phyloP scores from a whole-genome alignment of 345 rosid genomes.

The Populus ilicifolia region DNA sequence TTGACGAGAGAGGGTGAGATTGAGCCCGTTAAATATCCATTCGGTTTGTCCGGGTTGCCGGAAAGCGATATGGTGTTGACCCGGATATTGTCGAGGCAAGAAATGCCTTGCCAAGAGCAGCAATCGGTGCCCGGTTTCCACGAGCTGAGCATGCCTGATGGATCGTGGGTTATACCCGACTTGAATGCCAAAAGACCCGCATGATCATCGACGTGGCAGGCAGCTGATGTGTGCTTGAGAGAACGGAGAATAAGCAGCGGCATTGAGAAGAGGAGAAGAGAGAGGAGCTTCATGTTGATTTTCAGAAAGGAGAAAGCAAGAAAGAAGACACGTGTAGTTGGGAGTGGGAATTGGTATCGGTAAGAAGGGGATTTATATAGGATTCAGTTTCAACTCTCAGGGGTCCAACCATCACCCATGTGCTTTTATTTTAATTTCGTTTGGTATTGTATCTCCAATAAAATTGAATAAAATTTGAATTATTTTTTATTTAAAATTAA shows the following conservation, averaged over 20 bases:
- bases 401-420: neutral
- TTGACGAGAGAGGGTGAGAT: constrained; percentile 56
- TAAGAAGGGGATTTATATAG: neutral
- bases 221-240: constrained; percentile 29
- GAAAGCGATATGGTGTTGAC: constrained; percentile 37
- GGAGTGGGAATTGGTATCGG: neutral
- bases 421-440: too few relatives aligned
- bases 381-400: neutral
- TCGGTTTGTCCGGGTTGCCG: constrained; percentile 37
- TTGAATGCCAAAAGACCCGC: constrained; percentile 69
- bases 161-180: constrained; percentile 62
- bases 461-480: too few relatives aligned
- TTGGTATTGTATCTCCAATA: too few relatives aligned
- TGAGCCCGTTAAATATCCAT: constrained; percentile 49
- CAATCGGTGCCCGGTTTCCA: constrained; percentile 80
- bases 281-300: constrained; percentile 11
- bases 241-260: constrained; percentile 10
- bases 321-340: too few relatives aligned
- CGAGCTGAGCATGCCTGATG: constrained; percentile 51
- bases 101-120: constrained; percentile 53
- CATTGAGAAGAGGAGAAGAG: constrained; percentile 16
- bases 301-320: neutral
- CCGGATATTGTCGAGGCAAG: constrained; percentile 39
- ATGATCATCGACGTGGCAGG: constrained; percentile 64
- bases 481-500: too few relatives aligned